Evolutionary conservation across 441 rosid genomes (phyloP).

Genomic region (Adansonia grandidieri): DNA sequence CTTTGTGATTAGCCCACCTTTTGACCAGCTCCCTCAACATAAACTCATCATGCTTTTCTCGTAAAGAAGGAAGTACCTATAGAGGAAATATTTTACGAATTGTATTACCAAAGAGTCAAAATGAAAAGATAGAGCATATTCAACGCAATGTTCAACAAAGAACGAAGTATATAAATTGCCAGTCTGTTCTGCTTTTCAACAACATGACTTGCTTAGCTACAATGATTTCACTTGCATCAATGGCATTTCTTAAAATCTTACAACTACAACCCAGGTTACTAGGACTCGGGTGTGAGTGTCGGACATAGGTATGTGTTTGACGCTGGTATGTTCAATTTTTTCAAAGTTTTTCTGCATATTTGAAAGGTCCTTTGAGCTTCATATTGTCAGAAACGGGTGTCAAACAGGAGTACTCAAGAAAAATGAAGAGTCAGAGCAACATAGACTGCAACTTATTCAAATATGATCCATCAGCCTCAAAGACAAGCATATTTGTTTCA

Average conservation of each 20-base stretch:
- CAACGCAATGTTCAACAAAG: background rate
- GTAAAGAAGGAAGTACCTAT: conserved; percentile 53
- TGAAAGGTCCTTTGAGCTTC: too few species aligned
- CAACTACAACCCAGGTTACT: too few species aligned
- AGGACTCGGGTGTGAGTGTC: too few species aligned
- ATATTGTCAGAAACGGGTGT: too few species aligned
- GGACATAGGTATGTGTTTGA: too few species aligned
- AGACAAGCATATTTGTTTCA: background rate
- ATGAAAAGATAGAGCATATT: conserved; percentile 17
- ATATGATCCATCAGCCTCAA: background rate
- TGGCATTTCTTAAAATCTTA: conserved; percentile 5
- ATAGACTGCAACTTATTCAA: background rate
- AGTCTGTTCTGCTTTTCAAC: background rate
- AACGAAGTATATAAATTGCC: background rate
- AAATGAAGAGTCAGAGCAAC: too few species aligned
- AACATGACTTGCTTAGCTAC: background rate
- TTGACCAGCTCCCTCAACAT: conserved; percentile 56
- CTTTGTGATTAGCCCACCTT: conserved; percentile 54
- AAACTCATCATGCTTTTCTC: conserved; percentile 52
- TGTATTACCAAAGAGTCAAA: conserved; percentile 15
- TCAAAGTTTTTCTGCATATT: too few species aligned
- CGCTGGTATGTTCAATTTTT: too few species aligned
- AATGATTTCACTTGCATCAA: background rate
- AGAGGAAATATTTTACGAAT: background rate
- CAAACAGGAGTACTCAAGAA: too few species aligned